Evolutionary conservation across 2,329 filamentous ascomycete genomes (phyloP), one percentile per base, ranked within the genome.

Genomic region (Podosphaera aphanis): DNA sequence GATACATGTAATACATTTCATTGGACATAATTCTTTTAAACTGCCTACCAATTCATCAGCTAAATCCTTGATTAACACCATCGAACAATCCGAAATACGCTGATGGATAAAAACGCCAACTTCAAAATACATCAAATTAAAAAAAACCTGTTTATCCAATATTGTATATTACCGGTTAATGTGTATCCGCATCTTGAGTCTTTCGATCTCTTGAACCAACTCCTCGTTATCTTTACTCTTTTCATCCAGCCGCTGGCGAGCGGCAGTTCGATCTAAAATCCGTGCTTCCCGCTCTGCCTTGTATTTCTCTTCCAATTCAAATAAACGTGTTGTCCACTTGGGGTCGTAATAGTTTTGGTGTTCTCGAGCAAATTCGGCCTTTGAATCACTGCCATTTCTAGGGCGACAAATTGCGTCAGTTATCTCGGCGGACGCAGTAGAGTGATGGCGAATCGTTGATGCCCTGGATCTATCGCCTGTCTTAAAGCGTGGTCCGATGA

Each of bases 281-380:
- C 90, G 67, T 1, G 78, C 85, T 61, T 95, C 90, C 13, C 90
- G 68, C 64, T 98, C 90, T 40, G 82, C 77, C 61, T 93, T 93
- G 16, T 98, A 67, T 54, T 92, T 75, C 52, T 79, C 72, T 66
- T 98, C 90, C 53, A 95, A 66, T 58, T 95, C 86, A 47, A 83
- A 76, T 29, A 95, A 67, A 5, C 90, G 68, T 51, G 93, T 73
- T 51, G 92, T 76, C 83, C 84, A 93, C 53, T 80, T 74, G 52
- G 55, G 44, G 47, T 59, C 57, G 6, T 82, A 78, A 31, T 43
- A 43, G 23, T 25, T 23, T 53, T 88, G 79, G 35, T 66, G 67
- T 1, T 65, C 64, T n/a, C 37, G 45, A 33, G 40, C 48, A 21
- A 36, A 18, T 44, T 40, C 48, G 36, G 29, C 18, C 37, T 45